These are phyloP conservation scores for Pilasporangium apinafurcum DNA, from an alignment of 352 stramenopile species.

Conservation along the genomic window DNA sequence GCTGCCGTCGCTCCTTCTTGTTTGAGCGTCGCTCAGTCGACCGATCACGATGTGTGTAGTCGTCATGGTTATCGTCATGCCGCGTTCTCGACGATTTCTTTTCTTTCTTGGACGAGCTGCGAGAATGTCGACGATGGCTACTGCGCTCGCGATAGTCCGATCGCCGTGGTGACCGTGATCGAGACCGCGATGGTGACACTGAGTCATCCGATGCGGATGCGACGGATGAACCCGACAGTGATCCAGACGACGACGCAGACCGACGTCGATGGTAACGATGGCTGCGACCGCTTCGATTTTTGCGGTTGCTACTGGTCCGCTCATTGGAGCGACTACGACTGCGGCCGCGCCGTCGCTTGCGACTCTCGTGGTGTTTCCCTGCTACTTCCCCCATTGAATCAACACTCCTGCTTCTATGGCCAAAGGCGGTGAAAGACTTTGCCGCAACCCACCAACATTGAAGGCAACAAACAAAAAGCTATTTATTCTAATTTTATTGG, in stretches of 20 bases:
- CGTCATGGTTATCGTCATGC: background rate
- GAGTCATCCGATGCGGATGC: conserved; percentile 8
- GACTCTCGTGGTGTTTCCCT: conserved; percentile 8
- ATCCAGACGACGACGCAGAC: conserved; percentile 1
- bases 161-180: conserved; percentile 30
- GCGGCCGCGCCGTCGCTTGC: conserved; percentile 19
- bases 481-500: background rate
- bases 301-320: conserved; percentile 22
- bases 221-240: conserved; percentile 2
- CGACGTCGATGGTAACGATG: conserved; percentile 8
- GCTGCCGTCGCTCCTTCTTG: conserved; percentile 4
- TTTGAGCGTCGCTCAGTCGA: conserved; percentile 8
- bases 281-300: conserved; percentile 20
- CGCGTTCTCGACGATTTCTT: conserved; percentile 1
- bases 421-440: background rate
- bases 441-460: background rate
- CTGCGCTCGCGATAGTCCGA: conserved; percentile 9
- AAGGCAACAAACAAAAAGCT: background rate
- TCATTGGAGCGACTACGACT: conserved; percentile 6
- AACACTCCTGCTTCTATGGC: background rate
- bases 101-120: conserved; percentile 16
- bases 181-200: conserved; percentile 21
- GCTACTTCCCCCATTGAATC: conserved; percentile 9
- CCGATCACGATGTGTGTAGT: background rate
- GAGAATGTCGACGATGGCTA: conserved; percentile 9